Evolutionary conservation across 495 filamentous ascomycete genomes (phyloP).

Genomic region (Friedmanniomyces simplex): DNA sequence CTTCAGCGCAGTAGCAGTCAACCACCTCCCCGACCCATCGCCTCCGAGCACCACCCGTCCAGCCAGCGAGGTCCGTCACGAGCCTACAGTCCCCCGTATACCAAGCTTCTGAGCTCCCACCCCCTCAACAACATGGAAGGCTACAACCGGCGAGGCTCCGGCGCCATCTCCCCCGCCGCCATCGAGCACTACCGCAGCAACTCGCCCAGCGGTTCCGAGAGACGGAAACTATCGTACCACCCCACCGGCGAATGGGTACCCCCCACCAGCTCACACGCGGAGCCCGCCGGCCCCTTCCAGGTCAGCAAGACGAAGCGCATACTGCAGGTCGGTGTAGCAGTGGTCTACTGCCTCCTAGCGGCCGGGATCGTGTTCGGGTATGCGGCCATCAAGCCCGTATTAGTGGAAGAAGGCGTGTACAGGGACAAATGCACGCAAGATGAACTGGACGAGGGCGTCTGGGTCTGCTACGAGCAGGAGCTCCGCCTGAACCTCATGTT

Average conservation of each 20-base stretch:
- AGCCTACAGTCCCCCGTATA: neutral
- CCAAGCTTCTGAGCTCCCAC: neutral
- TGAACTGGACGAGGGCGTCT: constrained; percentile 49
- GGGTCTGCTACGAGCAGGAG: constrained; percentile 63
- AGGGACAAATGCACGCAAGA: constrained; percentile 47
- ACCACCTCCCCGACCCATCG: neutral
- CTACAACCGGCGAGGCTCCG: neutral
- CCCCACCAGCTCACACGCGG: constrained; percentile 15
- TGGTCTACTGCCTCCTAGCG: constrained; percentile 72
- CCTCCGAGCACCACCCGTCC: no score
- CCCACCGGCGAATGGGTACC: constrained; percentile 30
- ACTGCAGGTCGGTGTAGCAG: constrained; percentile 54
- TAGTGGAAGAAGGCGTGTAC: constrained; percentile 69
- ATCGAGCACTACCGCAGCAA: neutral
- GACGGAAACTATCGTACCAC: constrained; percentile 35
- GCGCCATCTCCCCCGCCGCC: neutral
- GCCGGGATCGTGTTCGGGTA: constrained; percentile 77
- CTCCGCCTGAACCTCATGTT: constrained; percentile 90
- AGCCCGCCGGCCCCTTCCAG: constrained; percentile 34
- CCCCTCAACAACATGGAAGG: neutral
- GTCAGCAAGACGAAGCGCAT: constrained; percentile 43
- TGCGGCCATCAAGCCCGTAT: constrained; percentile 72
- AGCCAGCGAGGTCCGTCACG: neutral
- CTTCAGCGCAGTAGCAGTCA: neutral
- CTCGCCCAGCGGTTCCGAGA: constrained; percentile 20